Base-by-base conservation (phyloP, 495 filamentous ascomycete species). In the Lasiosphaeriaceae sp. region DNA sequence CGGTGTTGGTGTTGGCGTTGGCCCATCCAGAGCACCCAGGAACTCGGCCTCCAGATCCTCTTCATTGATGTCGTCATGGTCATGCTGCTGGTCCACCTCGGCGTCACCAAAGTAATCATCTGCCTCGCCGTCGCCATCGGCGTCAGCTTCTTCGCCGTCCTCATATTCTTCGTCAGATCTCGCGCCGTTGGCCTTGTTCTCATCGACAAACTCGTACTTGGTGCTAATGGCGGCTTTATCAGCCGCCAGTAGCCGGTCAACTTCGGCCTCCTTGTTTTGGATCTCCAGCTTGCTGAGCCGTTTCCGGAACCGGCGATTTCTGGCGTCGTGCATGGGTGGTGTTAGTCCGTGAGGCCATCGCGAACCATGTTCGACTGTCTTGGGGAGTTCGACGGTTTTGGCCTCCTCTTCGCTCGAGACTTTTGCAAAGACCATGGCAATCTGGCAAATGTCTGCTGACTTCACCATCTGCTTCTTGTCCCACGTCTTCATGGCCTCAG, bases 401-500 rank as follows among this genome's bases (percentile, higher is more conserved):
- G 89, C 90, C 62, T 95, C 89, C 9, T 85, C 77, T 57, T 97
- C 92, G 50, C 71, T 84, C 11, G 77, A 64, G 22, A 96, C 84
- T 31, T 66, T 75, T 2, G 88, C 88, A 54, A 92, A 80, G 0
- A 97, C 88, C 29, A 95, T 73, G 2, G 97, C 78, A 90, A 99
- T 96, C 77, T 99, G 95, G 57, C 87, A 94, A 8, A 99, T 84
- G 72, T 99, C 95, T 3, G 89, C 89, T 3, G 86, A 88, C 73
- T 99, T 99, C 76, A 91, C 92, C 83, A 92, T 94, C 21, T 86
- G 82, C 57, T 87, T 90, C 67, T 86, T 87, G 64, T 97, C 94
- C 87, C 94, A 96, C 51, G 87, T 92, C 74, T 99, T 99, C 86
- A 95, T 95, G 9, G 86, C 88, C 71, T 99, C 94, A 2, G 96